A percentile compares a stretch with the other conserved stretches of the same genome.
Conservation (phyloP, 768 basidiomycete genomes). For the Boletus sp. region DNA sequence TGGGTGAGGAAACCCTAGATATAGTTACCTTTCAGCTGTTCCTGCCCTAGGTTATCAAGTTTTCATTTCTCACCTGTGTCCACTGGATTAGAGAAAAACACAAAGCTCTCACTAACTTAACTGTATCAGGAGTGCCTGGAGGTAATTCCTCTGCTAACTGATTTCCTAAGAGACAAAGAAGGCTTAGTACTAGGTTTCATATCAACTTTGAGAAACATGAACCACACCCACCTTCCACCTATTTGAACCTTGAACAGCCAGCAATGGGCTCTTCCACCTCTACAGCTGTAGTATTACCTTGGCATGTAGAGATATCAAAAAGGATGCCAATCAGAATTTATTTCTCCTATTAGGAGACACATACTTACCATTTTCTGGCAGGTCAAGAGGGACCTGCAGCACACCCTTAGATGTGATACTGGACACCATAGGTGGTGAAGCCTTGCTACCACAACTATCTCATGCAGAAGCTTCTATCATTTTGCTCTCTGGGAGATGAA, state of each 20-base stretch:
- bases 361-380: neutral
- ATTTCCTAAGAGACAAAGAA: neutral
- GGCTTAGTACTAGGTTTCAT: neutral
- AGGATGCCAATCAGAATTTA: neutral
- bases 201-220: neutral
- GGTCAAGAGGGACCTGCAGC: neutral
- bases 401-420: neutral
- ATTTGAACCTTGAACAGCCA: no score
- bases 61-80: neutral
- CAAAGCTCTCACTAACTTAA: neutral
- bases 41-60: neutral
- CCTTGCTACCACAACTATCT: no score
- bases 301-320: neutral
- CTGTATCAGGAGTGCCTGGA: neutral
- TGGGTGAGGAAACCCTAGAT: neutral
- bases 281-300: neutral
- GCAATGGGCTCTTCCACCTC: no score
- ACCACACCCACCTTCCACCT: neutral
- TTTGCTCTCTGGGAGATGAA: neutral
- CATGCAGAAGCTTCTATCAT: no score
- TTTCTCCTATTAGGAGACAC: no score
- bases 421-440: no score
- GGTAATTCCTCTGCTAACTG: neutral
- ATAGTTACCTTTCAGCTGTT: neutral
- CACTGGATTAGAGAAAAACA: neutral